phyloP scores from a whole-genome alignment of 2,329 filamentous ascomycete genomes.

The Aspergillus cejpii region DNA sequence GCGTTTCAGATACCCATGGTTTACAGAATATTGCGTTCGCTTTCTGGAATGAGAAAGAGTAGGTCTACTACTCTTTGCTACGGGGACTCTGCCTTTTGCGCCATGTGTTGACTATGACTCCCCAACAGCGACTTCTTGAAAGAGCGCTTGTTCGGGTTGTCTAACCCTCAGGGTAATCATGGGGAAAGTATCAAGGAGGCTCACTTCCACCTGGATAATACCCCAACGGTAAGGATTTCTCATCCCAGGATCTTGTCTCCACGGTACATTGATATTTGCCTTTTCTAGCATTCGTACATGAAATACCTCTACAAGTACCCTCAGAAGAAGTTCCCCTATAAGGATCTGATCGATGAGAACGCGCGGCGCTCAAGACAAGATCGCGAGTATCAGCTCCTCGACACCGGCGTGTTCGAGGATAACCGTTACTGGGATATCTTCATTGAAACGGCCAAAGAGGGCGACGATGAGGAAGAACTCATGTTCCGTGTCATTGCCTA shows the following conservation, averaged over 20 bases:
- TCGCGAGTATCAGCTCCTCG: slow-evolving; percentile 82
- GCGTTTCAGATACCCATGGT: slow-evolving; percentile 88
- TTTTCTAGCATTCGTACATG: slow-evolving; percentile 84
- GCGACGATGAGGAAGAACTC: slow-evolving; percentile 83
- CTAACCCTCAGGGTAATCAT: slow-evolving; percentile 94
- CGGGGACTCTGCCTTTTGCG: not conserved
- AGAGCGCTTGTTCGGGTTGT: slow-evolving; percentile 88
- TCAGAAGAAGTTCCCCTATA: slow-evolving; percentile 83
- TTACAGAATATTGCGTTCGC: slow-evolving; percentile 88
- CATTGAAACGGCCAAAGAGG: slow-evolving; percentile 92
- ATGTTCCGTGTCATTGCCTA: slow-evolving; percentile 92
- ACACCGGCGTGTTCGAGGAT: slow-evolving; percentile 82
- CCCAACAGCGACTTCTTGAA: slow-evolving; percentile 73
- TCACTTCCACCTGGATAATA: slow-evolving; percentile 95
- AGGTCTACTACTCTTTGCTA: slow-evolving; percentile 26
- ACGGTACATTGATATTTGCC: not conserved
- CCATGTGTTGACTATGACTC: slow-evolving; percentile 5
- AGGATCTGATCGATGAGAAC: slow-evolving; percentile 80
- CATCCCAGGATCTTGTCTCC: not conserved
- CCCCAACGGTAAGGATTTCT: slow-evolving; percentile 54
- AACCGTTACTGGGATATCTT: slow-evolving; percentile 94
- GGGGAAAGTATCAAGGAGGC: slow-evolving; percentile 95
- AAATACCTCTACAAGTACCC: slow-evolving; percentile 98
- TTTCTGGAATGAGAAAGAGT: slow-evolving; percentile 98
- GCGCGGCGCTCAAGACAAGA: slow-evolving; percentile 68